Percentiles rank a stretch among this genome's conserved stretches.
phyloP scores from a whole-genome alignment of 306 rosid genomes.

The Neltuma alba region DNA sequence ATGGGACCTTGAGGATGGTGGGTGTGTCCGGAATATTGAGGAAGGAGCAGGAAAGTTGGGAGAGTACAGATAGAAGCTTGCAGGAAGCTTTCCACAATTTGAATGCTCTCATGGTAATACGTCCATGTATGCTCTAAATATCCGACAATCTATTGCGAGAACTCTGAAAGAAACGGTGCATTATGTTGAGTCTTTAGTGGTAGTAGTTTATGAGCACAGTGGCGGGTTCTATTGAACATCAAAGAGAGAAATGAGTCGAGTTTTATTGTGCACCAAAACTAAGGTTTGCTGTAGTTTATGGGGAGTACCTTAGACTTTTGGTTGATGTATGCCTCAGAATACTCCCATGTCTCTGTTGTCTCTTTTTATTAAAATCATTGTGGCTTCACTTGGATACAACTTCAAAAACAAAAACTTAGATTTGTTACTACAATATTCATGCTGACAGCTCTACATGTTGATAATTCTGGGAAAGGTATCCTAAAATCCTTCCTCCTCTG shows the following conservation, averaged over 20 bases:
- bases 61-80: constrained; percentile 93
- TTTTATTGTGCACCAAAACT: not conserved
- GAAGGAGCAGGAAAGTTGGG: constrained; percentile 99
- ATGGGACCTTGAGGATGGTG: constrained; percentile 93
- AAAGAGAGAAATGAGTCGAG: constrained; percentile 6
- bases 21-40: constrained; percentile 96
- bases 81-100: constrained; percentile 98
- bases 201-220: not conserved
- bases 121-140: constrained; percentile 6
- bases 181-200: not conserved
- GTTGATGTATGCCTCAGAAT: constrained; percentile 8
- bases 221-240: not conserved
- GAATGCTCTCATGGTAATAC: constrained; percentile 92
- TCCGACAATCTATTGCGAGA: not conserved
- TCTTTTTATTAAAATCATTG: constrained; percentile 2
- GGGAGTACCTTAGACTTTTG: constrained; percentile 16
- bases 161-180: not conserved
- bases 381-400: constrained; percentile 9
- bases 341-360: not conserved
- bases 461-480: constrained; percentile 17
- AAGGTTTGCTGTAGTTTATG: constrained; percentile 21
- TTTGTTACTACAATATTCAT: not conserved
- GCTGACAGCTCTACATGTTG: constrained; percentile 24
- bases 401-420: constrained; percentile 7
- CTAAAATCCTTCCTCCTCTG: constrained; percentile 15